These are phyloP conservation scores for Tolypocladium capitatum DNA, from an alignment of 2,329 filamentous ascomycete species.

Conservation along the genomic window DNA sequence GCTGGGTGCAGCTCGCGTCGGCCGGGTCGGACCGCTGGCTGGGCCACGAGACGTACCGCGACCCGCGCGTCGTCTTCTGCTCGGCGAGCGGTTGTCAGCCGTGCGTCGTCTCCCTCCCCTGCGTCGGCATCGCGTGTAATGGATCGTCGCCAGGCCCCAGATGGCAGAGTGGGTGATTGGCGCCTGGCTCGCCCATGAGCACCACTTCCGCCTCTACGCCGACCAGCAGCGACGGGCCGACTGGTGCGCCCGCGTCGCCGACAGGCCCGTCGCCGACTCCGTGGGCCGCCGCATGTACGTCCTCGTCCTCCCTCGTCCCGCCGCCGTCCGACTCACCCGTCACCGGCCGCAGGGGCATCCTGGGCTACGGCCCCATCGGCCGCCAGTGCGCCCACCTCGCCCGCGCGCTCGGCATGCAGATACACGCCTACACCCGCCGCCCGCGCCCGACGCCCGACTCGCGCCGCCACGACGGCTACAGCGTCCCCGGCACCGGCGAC, in stretches of 20 bases:
- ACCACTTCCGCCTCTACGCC: too few relatives aligned
- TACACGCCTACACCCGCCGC: constrained; percentile 54
- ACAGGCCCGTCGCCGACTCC: too few relatives aligned
- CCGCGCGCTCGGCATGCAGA: constrained; percentile 49
- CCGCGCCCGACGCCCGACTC: constrained; percentile 46
- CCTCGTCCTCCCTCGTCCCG: too few relatives aligned
- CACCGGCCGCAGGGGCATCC: constrained; percentile 20
- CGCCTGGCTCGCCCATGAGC: too few relatives aligned
- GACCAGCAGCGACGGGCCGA: too few relatives aligned
- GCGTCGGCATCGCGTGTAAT: too few relatives aligned
- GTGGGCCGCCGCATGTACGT: too few relatives aligned
- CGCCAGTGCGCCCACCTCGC: constrained; percentile 33
- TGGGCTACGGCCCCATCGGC: constrained; percentile 33
- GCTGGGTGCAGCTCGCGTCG: constrained; percentile 30
- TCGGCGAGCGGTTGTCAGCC: constrained; percentile 28
- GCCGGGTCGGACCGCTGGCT: constrained; percentile 31
- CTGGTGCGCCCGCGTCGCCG: too few relatives aligned
- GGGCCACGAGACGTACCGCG: constrained; percentile 18
- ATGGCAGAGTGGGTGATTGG: too few relatives aligned
- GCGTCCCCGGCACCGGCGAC: constrained; percentile 48
- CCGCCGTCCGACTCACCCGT: too few relatives aligned
- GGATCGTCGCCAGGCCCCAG: too few relatives aligned
- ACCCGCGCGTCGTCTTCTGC: constrained; percentile 23
- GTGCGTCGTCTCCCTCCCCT: constrained; percentile 13
- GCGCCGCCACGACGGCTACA: constrained; percentile 44